Conservation (phyloP, 805 yeast species). For the Saccharomycopsis sp. region DNA sequence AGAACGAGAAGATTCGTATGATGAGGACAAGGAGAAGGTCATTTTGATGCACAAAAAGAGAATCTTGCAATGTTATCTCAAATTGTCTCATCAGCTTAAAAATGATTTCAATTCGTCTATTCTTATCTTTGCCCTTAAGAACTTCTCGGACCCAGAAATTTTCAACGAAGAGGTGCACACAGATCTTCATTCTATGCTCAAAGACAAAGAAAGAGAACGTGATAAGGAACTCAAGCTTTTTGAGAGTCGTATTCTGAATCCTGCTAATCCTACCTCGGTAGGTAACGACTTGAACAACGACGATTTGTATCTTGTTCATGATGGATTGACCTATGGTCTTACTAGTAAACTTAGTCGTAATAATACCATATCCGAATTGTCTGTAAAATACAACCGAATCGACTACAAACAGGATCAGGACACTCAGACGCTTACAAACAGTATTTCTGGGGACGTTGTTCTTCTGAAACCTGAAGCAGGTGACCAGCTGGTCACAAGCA, state of each 20-base stretch:
- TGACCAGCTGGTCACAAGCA: background rate
- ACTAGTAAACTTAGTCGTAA: constrained; percentile 40
- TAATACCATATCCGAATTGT: constrained; percentile 32
- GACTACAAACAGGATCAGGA: constrained; percentile 8
- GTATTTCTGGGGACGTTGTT: background rate
- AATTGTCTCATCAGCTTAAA: constrained; percentile 28
- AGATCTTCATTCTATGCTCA: constrained; percentile 4
- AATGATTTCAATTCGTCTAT: constrained; percentile 37
- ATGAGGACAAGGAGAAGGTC: constrained; percentile 25
- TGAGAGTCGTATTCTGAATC: constrained; percentile 8
- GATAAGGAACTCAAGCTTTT: constrained; percentile 18
- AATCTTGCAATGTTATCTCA: constrained; percentile 39
- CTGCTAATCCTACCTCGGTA: constrained; percentile 1
- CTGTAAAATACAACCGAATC: constrained; percentile 26
- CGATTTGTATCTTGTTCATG: constrained; percentile 25
- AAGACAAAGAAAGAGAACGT: constrained; percentile 21
- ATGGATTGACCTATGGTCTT: constrained; percentile 45
- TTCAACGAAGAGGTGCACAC: constrained; percentile 14
- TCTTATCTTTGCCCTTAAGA: constrained; percentile 33
- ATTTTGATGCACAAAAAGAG: constrained; percentile 37
- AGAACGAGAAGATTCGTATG: constrained; percentile 22
- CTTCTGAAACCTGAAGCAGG: background rate
- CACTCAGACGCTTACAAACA: background rate
- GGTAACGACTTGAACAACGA: constrained; percentile 19
- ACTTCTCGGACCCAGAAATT: constrained; percentile 39